Evolutionary conservation across 805 yeast genomes (phyloP), one percentile per base, ranked within the genome.

Genomic region (Limtongozyma cylindracea): DNA sequence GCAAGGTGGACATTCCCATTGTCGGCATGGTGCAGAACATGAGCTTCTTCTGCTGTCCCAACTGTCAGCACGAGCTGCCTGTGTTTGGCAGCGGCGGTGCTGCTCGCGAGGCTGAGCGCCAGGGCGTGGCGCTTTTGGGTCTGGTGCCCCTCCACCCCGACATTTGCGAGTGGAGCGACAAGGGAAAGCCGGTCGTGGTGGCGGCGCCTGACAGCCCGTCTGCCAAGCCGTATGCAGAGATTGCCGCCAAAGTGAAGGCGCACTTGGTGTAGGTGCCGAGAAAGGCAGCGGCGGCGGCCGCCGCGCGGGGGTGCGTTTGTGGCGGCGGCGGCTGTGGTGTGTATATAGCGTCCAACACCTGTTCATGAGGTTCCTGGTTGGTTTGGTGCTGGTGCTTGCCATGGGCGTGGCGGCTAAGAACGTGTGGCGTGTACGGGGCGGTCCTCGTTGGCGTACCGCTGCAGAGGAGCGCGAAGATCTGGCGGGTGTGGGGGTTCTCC

Each of bases 21-120:
- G 31, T 71, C 14, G 92, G 92, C 1, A 37, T 76, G 28, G 77
- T 77, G 1, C 76, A 76, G 33, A 77, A 77, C 36, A 77, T 77
- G 92, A 69, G 84, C 30, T 58, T 58, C 29, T 74, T 53, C 35
- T 36, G 61, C 6, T 77, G 92, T 34, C 77, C 91, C 3, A 64
- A 71, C 27, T 77, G 92, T 35, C 38, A 49, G 22, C 80, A 71
- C 31, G 68, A 66, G 29, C 53, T 71, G 8, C 84, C 71, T 33
- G 53, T 77, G 2, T 77, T 77, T 45, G 91, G 91, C 0, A 36
- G 50, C 6, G 68, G 61, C 13, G 77, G 74, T 3, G 53, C 59
- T 1, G 31, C 37, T 13, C 57, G 56, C 25, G 68, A 66, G 25
- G 66, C 66, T 3, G 34, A 47, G 21, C 41, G 44, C 19, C 47